Percentiles rank a stretch among this genome's conserved stretches.
Conservation (phyloP, 2,329 filamentous ascomycete species). For the Ustilaginoidea virens region DNA sequence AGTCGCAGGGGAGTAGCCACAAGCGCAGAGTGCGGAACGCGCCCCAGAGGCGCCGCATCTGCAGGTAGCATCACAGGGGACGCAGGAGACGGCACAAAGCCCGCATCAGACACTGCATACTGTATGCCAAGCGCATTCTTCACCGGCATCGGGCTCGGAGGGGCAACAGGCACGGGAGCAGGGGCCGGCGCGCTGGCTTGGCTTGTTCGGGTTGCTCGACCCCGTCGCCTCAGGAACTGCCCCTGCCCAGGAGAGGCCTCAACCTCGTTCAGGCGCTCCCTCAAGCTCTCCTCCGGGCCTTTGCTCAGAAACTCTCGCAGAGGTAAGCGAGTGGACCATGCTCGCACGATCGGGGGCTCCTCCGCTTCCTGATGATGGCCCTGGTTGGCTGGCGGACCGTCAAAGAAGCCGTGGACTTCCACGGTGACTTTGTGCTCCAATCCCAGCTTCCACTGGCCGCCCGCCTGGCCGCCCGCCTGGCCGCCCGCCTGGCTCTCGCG, state of each 20-base stretch:
- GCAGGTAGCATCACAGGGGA: constrained; percentile 18
- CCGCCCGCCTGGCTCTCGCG: constrained; percentile 5
- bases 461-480: constrained; percentile 4
- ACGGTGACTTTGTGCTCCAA: constrained; percentile 39
- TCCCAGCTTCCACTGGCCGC: constrained; percentile 27
- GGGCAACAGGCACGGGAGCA: neutral
- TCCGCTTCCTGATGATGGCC: constrained; percentile 1
- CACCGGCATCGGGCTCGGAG: constrained; percentile 8
- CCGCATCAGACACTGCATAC: constrained; percentile 9
- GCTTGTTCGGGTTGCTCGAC: constrained; percentile 12
- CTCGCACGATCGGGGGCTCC: constrained; percentile 20
- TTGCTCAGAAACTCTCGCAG: constrained; percentile 37
- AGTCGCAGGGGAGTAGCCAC: neutral
- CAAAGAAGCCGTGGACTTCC: constrained; percentile 43
- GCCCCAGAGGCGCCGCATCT: constrained; percentile 6
- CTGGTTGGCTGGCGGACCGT: constrained; percentile 21
- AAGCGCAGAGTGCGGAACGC: neutral
- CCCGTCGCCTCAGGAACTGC: constrained; percentile 14
- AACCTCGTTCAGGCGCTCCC: constrained; percentile 31
- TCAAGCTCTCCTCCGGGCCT: constrained; percentile 38
- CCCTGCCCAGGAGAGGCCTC: constrained; percentile 16
- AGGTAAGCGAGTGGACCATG: constrained; percentile 35
- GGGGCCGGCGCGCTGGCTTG: neutral
- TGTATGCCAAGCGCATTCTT: constrained; percentile 19
- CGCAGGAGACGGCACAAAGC: constrained; percentile 9